phyloP scores from a whole-genome alignment of 2,329 filamentous ascomycete genomes.

The Epichloe baconii region DNA sequence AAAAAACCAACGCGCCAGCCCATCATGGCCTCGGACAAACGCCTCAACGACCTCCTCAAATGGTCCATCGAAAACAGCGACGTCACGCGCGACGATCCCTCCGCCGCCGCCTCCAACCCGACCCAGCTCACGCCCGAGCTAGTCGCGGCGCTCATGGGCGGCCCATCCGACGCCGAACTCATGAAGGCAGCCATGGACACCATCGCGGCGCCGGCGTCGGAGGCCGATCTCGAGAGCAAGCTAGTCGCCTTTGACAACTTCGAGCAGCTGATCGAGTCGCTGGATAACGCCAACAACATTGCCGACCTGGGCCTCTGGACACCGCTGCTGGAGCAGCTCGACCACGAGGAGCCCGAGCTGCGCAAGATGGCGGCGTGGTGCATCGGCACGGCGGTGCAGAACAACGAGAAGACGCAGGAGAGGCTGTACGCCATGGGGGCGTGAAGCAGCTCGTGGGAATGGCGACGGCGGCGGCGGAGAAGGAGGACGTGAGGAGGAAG shows the following conservation, averaged over 20 bases:
- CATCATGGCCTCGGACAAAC: conserved; percentile 24
- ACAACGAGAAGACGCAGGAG: conserved; percentile 80
- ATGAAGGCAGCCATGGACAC: conserved; percentile 78
- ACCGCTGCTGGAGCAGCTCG: conserved; percentile 59
- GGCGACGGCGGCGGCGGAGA: conserved; percentile 27
- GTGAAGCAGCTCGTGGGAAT: conserved; percentile 58
- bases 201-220: conserved; percentile 48
- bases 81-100: conserved; percentile 15
- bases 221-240: conserved; percentile 60
- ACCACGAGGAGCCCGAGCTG: conserved; percentile 56
- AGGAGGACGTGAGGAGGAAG: conserved; percentile 62
- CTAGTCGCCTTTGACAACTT: conserved; percentile 87
- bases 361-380: conserved; percentile 88
- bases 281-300: conserved; percentile 97
- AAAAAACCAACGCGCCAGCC: too few relatives aligned
- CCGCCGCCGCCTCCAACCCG: conserved; percentile 17
- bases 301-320: conserved; percentile 68
- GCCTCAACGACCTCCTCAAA: conserved; percentile 65
- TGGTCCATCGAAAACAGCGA: conserved; percentile 51
- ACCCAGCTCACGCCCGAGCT: conserved; percentile 51
- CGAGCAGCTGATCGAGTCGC: conserved; percentile 78
- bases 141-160: conserved; percentile 66
- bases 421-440: conserved; percentile 49
- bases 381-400: conserved; percentile 87
- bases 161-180: conserved; percentile 77